These are phyloP conservation scores for Penicillium malachiteum DNA, from an alignment of 495 filamentous ascomycete species.

Conservation along the genomic window DNA sequence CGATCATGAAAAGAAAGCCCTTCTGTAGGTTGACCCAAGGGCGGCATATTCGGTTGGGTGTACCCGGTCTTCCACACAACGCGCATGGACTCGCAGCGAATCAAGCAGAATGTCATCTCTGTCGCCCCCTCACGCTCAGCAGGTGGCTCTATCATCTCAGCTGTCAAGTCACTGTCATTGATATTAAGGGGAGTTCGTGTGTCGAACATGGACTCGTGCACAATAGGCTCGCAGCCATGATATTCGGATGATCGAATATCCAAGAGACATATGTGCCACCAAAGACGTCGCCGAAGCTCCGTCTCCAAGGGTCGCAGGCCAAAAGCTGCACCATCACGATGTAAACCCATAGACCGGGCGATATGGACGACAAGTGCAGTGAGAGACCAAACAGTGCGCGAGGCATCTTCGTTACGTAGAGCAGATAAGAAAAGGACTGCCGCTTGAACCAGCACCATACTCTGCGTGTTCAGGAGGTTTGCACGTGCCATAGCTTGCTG, in stretches of 20 bases:
- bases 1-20: slow-evolving; percentile 46
- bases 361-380: slow-evolving; percentile 65
- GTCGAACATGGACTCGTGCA: slow-evolving; percentile 60
- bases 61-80: slow-evolving; percentile 27
- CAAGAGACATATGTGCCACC: slow-evolving; percentile 74
- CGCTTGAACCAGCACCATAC: slow-evolving; percentile 67
- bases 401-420: slow-evolving; percentile 55
- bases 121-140: slow-evolving; percentile 57
- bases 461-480: slow-evolving; percentile 64
- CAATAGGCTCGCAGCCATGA: slow-evolving; percentile 65
- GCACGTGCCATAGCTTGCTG: slow-evolving; percentile 71
- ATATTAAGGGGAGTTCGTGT: slow-evolving; percentile 67
- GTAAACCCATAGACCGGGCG: slow-evolving; percentile 68
- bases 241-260: slow-evolving; percentile 73
- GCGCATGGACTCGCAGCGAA: slow-evolving; percentile 51
- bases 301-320: slow-evolving; percentile 60
- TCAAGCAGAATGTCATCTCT: slow-evolving; percentile 76
- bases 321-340: slow-evolving; percentile 66
- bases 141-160: slow-evolving; percentile 57
- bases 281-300: slow-evolving; percentile 67
- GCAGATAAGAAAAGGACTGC: slow-evolving; percentile 62
- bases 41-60: slow-evolving; percentile 9
- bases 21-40: not conserved
- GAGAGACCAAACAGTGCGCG: slow-evolving; percentile 54
- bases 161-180: slow-evolving; percentile 68